Conservation (phyloP, 208 protist species). For the Trypanosoma rangeli region DNA sequence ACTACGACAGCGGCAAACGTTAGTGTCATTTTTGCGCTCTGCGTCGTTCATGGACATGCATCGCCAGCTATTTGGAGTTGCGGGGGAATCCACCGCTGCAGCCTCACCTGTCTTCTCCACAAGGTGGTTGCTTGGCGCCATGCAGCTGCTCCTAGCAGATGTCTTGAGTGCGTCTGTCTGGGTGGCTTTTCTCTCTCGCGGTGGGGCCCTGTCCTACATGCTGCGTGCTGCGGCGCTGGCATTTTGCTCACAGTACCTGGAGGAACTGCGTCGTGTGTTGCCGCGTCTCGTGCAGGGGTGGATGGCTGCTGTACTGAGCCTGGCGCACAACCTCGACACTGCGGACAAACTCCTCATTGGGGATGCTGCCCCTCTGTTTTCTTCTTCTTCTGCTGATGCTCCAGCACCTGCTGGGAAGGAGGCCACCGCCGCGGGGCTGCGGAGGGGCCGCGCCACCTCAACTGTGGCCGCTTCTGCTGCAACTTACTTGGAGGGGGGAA, state of each 20-base stretch:
- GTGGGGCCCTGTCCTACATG: constrained; percentile 53
- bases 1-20: constrained; percentile 43
- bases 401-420: neutral
- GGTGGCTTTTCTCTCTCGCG: constrained; percentile 68
- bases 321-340: constrained; percentile 38
- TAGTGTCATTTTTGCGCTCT: constrained; percentile 54
- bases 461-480: neutral
- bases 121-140: constrained; percentile 62
- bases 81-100: neutral
- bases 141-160: constrained; percentile 67
- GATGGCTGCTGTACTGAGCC: constrained; percentile 54
- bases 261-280: constrained; percentile 49
- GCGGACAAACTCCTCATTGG: constrained; percentile 29
- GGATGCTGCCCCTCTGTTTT: neutral
- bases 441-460: neutral
- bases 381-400: neutral
- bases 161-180: constrained; percentile 61
- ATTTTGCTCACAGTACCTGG: constrained; percentile 74
- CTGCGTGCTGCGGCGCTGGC: constrained; percentile 43
- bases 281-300: constrained; percentile 69
- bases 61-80: constrained; percentile 35
- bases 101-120: constrained; percentile 27
- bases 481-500: constrained; percentile 7
- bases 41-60: constrained; percentile 38
- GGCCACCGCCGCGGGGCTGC: neutral